phyloP scores from a whole-genome alignment of 106 monocot genomes.

The Apostasia shenzhenica region DNA sequence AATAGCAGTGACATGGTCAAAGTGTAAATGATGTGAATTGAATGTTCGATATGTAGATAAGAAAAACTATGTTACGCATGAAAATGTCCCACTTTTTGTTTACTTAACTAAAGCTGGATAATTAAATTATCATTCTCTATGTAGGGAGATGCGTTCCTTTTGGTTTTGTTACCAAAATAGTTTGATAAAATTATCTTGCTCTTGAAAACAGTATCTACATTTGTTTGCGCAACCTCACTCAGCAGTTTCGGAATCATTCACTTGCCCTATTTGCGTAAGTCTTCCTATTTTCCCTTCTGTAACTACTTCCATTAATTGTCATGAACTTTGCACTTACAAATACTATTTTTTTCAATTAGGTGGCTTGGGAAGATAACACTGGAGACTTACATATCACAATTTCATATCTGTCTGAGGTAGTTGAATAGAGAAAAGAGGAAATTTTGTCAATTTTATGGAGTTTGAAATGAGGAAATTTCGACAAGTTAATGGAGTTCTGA shows the following conservation, averaged over 20 bases:
- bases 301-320: background rate
- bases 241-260: conserved; percentile 56
- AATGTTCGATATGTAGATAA: no score
- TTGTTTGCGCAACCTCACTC: conserved; percentile 85
- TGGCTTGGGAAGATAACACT: conserved; percentile 98
- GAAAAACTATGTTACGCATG: no score
- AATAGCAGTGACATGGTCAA: no score
- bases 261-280: conserved; percentile 95
- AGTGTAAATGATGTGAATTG: no score
- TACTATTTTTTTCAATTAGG: conserved; percentile 23
- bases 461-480: background rate
- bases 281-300: background rate
- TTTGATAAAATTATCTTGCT: conserved; percentile 1
- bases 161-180: background rate
- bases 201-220: conserved; percentile 72
- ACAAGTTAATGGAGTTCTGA: background rate
- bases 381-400: conserved; percentile 96
- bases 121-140: no score
- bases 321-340: background rate
- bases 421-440: background rate
- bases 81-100: no score
- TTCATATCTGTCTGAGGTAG: conserved; percentile 96
- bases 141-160: background rate
- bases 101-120: no score
- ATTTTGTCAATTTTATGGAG: no score